These are phyloP conservation scores for Tetratostichococcus sp. DNA, from an alignment of 139 green algal genomes.

Conservation along the genomic window DNA sequence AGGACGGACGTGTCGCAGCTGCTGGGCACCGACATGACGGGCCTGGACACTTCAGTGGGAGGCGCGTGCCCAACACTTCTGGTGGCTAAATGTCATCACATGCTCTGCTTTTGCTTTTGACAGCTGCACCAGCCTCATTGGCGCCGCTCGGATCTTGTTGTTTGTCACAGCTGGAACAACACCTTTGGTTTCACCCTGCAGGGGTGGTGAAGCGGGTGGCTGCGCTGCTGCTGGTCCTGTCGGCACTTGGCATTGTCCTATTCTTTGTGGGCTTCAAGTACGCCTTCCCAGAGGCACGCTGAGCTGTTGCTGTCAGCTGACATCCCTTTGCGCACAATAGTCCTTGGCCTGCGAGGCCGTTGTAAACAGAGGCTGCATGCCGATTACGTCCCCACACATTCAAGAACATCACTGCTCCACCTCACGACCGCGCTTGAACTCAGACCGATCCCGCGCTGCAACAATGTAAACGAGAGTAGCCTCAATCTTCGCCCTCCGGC, in stretches of 20 bases:
- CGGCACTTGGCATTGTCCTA: slow-evolving; percentile 42
- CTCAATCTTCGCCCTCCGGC: too few relatives aligned
- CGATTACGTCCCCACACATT: too few relatives aligned
- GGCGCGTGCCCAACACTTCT: slow-evolving; percentile 20
- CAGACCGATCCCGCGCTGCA: background rate
- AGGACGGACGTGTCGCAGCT: slow-evolving; percentile 37
- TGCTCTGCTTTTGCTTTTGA: too few relatives aligned
- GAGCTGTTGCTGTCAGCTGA: background rate
- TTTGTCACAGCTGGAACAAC: too few relatives aligned
- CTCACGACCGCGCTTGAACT: background rate
- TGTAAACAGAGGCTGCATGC: too few relatives aligned
- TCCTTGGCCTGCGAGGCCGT: too few relatives aligned
- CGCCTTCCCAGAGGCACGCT: slow-evolving; percentile 40
- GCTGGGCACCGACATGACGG: slow-evolving; percentile 38
- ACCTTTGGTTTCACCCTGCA: too few relatives aligned
- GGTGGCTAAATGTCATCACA: too few relatives aligned
- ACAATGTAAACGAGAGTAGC: background rate
- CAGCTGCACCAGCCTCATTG: too few relatives aligned
- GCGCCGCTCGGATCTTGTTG: too few relatives aligned
- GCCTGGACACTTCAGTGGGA: slow-evolving; percentile 56
- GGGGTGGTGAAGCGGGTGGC: slow-evolving; percentile 56
- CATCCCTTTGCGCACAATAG: background rate
- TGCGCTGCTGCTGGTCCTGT: slow-evolving; percentile 48
- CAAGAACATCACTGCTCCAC: background rate
- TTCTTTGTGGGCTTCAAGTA: slow-evolving; percentile 67